Conservation (phyloP, 768 basidiomycete species). For the Clitopilus passeckerianus region DNA sequence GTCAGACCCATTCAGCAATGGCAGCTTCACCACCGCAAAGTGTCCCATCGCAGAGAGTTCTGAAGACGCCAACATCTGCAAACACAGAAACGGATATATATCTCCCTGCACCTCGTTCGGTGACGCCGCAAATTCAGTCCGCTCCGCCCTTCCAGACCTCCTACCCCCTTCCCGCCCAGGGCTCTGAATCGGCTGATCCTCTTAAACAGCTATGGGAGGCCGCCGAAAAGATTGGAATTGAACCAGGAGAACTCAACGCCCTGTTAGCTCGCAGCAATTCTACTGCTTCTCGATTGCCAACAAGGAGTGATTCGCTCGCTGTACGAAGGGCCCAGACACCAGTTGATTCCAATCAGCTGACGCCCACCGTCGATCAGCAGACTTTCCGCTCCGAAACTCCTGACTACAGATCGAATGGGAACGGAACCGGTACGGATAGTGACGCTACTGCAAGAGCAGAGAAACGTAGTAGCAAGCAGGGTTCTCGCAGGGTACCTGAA, state of each 20-base stretch:
- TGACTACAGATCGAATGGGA: constrained; percentile 11
- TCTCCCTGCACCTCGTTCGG: constrained; percentile 19
- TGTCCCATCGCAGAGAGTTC: constrained; percentile 6
- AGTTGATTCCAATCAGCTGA: constrained; percentile 18
- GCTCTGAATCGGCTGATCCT: constrained; percentile 36
- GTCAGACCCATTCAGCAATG: constrained; percentile 8
- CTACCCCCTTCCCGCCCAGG: constrained; percentile 10
- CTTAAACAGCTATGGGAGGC: constrained; percentile 74
- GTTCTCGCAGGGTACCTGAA: constrained; percentile 25
- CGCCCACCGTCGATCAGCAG: constrained; percentile 11
- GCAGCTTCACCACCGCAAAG: constrained; percentile 23
- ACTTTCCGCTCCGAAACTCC: constrained; percentile 11
- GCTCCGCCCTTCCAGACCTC: constrained; percentile 10
- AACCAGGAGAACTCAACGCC: constrained; percentile 66
- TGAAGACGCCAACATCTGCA: constrained; percentile 20
- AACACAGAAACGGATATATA: constrained; percentile 17
- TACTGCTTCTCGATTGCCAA: constrained; percentile 45
- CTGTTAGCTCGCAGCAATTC: constrained; percentile 70
- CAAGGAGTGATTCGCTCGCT: constrained; percentile 36
- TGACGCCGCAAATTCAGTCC: constrained; percentile 10
- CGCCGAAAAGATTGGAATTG: constrained; percentile 69
- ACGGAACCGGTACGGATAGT: constrained; percentile 12
- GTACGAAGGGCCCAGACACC: constrained; percentile 22
- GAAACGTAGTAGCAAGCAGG: background rate
- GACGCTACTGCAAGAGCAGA: background rate